Base-by-base conservation (phyloP, 2,329 filamentous ascomycete species). In the Pseudopithomyces maydicus region DNA sequence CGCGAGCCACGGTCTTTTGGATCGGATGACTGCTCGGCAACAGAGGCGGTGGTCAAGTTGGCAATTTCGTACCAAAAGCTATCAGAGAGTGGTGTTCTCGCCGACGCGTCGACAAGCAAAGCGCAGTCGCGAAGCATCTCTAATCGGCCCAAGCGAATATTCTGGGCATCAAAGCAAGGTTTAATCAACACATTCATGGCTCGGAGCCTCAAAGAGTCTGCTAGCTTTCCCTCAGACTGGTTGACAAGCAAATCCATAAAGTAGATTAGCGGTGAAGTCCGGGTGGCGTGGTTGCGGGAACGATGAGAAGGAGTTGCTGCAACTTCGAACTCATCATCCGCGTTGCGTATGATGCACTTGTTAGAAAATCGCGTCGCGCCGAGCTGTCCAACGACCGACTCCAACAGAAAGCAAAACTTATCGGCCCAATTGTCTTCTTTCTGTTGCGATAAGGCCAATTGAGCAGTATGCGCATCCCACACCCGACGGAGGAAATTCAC, bases 401-500 rank as follows among this genome's bases (percentile, higher is more conserved):
- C 77, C 7, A 83, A 72, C 14, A 89, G 65, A 53, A 82, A 83
- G 17, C 76, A 73, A 60, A 85, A 83, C 32, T 80, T 79, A 22
- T 79, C 75, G 23, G 80, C 79, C 72, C 81, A 82, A 32, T 77
- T 75, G 29, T 74, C 70, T 35, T 74, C 73, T 46, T 71, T 71
- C 17, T 71, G 66, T 41, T 73, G 70, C 14, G 69, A 59, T 7
- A 72, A 52, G 2, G 74, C 72, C 6, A 75, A 52, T 35, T 74
- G 67, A 12, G 69, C 63, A 2, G 80, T 81, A 2, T 85, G 85
- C 12, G 69, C 73, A 17, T 80, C 80, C 91, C 92, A 96, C 2
- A 93, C 74, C 23, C 83, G 85, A 47, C 86, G 84, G 6, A 97
- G 78, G 20, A 92, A 76, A 41, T 86, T 86, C 48, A 94, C 82